Conservation (phyloP, 148 eudicot species). For the Drosera capensis region DNA sequence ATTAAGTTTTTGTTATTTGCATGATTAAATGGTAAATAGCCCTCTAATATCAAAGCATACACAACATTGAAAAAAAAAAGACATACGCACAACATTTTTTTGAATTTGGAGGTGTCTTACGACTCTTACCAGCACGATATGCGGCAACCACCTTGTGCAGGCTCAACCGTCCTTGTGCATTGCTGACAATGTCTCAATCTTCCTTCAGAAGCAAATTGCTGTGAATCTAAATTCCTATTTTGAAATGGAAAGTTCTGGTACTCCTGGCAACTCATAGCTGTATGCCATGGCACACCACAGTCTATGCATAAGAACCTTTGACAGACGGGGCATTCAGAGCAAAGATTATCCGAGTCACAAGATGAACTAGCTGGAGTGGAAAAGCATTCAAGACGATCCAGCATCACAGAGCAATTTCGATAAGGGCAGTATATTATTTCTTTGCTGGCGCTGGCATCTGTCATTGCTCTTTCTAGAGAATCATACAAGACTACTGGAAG, state of each 20-base stretch:
- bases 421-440: constrained; percentile 54
- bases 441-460: constrained; percentile 28
- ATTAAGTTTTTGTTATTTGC: no score
- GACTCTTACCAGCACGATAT: constrained; percentile 60
- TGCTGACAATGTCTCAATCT: constrained; percentile 65
- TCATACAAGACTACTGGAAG: constrained; percentile 51
- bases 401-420: constrained; percentile 45
- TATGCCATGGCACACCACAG: constrained; percentile 74
- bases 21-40: no score
- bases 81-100: background rate
- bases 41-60: no score
- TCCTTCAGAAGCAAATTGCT: constrained; percentile 40
- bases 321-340: constrained; percentile 64
- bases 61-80: background rate
- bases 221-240: constrained; percentile 46
- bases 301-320: constrained; percentile 39
- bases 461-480: constrained; percentile 33
- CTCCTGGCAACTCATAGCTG: constrained; percentile 56
- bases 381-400: constrained; percentile 46
- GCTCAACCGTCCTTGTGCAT: constrained; percentile 54
- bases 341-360: constrained; percentile 28
- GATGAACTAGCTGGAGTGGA: constrained; percentile 36
- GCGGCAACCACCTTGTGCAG: constrained; percentile 55
- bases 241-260: constrained; percentile 42
- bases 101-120: background rate